A percentile compares a stretch with the other conserved stretches of the same genome.
These are phyloP conservation scores for Acarospora socialis DNA, from an alignment of 2,329 filamentous ascomycete species.

Conservation along the genomic window DNA sequence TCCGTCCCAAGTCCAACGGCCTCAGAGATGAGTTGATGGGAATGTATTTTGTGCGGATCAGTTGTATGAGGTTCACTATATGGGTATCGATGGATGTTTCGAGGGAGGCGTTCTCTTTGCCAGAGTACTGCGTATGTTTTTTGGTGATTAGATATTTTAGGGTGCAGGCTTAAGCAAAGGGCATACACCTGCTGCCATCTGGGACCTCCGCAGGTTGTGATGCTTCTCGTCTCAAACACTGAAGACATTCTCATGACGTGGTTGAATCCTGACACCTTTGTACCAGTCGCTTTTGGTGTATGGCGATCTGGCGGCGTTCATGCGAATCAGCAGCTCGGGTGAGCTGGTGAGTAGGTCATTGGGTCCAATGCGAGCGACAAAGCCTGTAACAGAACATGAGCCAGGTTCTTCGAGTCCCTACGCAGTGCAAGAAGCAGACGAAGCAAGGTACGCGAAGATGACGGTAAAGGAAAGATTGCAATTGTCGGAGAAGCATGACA, in stretches of 20 bases:
- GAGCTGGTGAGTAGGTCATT: conserved; percentile 16
- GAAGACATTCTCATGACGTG: conserved; percentile 41
- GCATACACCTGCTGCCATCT: conserved; percentile 38
- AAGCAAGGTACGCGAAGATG: too few relatives aligned
- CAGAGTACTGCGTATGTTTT: conserved; percentile 37
- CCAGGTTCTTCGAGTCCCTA: too few relatives aligned
- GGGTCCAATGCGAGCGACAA: conserved; percentile 17
- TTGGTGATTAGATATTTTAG: too few relatives aligned
- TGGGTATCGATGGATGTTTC: conserved; percentile 36
- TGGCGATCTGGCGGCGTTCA: conserved; percentile 13
- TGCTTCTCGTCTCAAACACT: conserved; percentile 34
- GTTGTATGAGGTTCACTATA: conserved; percentile 31
- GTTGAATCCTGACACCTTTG: conserved; percentile 36
- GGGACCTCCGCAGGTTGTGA: conserved; percentile 33
- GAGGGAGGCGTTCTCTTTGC: conserved; percentile 38
- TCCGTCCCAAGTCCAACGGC: conserved; percentile 32
- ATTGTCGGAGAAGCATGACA: too few relatives aligned
- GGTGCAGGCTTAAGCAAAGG: background rate
- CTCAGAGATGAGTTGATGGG: conserved; percentile 18
- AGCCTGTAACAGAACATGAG: too few relatives aligned
- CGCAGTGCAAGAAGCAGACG: too few relatives aligned
- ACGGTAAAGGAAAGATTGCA: too few relatives aligned
- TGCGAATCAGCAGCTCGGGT: conserved; percentile 13
- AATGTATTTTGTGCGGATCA: conserved; percentile 35
- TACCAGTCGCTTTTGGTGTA: conserved; percentile 29